phyloP scores from a whole-genome alignment of 805 yeast genomes.

The Kregervanrija pseudodelftensis region DNA sequence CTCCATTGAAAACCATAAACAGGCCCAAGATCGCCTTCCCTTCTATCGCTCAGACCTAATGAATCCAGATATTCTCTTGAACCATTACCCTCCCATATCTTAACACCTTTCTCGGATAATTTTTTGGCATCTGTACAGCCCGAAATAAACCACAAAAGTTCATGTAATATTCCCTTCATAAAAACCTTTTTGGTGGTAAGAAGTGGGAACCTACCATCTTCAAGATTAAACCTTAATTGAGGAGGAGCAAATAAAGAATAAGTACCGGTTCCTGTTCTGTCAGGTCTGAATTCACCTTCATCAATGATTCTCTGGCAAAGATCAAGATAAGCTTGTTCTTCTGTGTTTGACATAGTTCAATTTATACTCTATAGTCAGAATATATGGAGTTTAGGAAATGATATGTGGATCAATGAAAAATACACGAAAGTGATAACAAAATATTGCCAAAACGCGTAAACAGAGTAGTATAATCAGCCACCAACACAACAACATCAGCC shows the following conservation, averaged over 20 bases:
- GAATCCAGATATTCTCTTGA: conserved; percentile 84
- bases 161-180: conserved; percentile 81
- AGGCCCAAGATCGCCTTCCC: conserved; percentile 96
- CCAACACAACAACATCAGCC: too few relatives aligned
- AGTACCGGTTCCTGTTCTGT: conserved; percentile 98
- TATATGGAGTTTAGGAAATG: background rate
- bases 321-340: conserved; percentile 83
- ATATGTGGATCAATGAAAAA: too few relatives aligned
- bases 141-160: conserved; percentile 84
- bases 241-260: conserved; percentile 90
- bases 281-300: conserved; percentile 88
- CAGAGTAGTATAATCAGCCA: too few relatives aligned
- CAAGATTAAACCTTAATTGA: conserved; percentile 75
- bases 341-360: conserved; percentile 29
- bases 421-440: too few relatives aligned
- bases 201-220: conserved; percentile 72
- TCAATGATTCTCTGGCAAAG: conserved; percentile 69
- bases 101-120: conserved; percentile 78
- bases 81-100: conserved; percentile 98
- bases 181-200: conserved; percentile 91
- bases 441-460: too few relatives aligned
- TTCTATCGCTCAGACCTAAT: conserved; percentile 69
- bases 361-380: background rate
- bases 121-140: conserved; percentile 86
- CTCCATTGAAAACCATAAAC: conserved; percentile 99